Evolutionary conservation across 768 basidiomycete genomes (phyloP), one percentile per base, ranked within the genome.

Genomic region (Pleurotus tuber-regium): DNA sequence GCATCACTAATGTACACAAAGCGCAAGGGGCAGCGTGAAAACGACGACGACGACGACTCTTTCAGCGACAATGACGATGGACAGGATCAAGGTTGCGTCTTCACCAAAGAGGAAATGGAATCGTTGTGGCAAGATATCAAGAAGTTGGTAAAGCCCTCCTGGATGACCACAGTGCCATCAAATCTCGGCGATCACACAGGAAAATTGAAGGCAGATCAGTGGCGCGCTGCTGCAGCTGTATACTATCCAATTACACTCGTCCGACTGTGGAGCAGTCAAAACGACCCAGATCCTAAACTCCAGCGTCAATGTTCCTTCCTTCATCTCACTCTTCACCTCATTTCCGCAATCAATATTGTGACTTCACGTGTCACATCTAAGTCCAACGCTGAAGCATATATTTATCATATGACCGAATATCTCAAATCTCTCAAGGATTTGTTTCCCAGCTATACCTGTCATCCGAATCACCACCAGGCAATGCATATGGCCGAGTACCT

Each of bases 121-220:
- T 12, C 24, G 6, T 19, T 46, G 11, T 46, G 43, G 43, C 11
- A 46, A 16, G 43, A 46, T 28, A 46, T 46, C 11, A 9, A 28
- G n/a, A 47, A 58, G 4, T 60, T 56, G 4, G 50, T 38, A 5
- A 60, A 54, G 1, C 68, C 65, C 0, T 56, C 63, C 2, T 67
- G 66, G 65, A 3, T 66, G 14, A 53, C 41, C 30, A 60, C 64
- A n/a, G 61, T 67, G 2, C 68, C 68, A 7, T 23, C 36, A 9
- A 62, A 69, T 29, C 64, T 59, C 42, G 65, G 68, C 7, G 49
- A 59, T 29, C 48, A 53, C 9, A 41, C 50, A 14, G 66, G 72
- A 5, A 62, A 50, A 1, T 39, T 71, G 14, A 73, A 73, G 47
- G 68, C 70, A 2, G 69, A 70, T 35, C 55, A 73, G 52, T 74